These are phyloP conservation scores for Trypanosoma cruzi DNA, from an alignment of 208 protist species.

Conservation along the genomic window DNA sequence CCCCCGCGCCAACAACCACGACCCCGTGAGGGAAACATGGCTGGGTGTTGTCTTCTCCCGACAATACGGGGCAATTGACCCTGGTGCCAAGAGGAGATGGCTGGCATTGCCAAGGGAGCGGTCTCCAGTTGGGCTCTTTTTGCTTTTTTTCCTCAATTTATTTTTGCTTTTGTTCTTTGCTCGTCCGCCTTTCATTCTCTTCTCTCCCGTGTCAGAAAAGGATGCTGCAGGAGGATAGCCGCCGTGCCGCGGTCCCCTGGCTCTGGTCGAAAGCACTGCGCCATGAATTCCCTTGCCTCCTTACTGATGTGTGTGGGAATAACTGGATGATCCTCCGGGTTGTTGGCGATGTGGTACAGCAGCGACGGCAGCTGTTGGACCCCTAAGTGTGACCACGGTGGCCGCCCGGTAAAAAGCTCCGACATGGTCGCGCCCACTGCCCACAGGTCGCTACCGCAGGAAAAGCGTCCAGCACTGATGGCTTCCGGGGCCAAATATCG, in stretches of 20 bases:
- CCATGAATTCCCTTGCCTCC: slow-evolving; percentile 3
- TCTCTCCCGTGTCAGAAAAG: slow-evolving; percentile 32
- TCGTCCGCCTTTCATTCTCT: not conserved
- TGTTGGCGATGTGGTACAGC: slow-evolving; percentile 59
- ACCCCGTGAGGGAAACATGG: too few species aligned
- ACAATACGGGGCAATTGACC: too few species aligned
- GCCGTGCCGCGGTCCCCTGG: slow-evolving; percentile 48
- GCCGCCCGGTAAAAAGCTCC: slow-evolving; percentile 55
- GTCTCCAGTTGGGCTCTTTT: too few species aligned
- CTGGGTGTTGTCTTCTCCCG: too few species aligned
- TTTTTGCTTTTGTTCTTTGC: slow-evolving; percentile 20
- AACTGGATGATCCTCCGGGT: slow-evolving; percentile 18
- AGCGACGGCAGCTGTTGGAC: slow-evolving; percentile 33
- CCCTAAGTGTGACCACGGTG: slow-evolving; percentile 51
- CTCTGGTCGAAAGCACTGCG: slow-evolving; percentile 40
- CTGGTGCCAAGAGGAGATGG: too few species aligned
- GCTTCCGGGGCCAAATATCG: slow-evolving; percentile 74
- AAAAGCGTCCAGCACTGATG: slow-evolving; percentile 44
- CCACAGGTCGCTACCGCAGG: slow-evolving; percentile 75
- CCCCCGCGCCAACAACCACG: too few species aligned
- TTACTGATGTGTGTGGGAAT: slow-evolving; percentile 16
- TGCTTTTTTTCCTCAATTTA: too few species aligned
- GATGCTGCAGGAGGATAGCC: slow-evolving; percentile 51
- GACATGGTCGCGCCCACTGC: slow-evolving; percentile 71
- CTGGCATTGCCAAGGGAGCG: too few species aligned